A percentile compares a stretch with the other conserved stretches of the same genome.
These are phyloP conservation scores for Trypanosoma scelopori DNA, from an alignment of 208 protist genomes.

Conservation along the genomic window DNA sequence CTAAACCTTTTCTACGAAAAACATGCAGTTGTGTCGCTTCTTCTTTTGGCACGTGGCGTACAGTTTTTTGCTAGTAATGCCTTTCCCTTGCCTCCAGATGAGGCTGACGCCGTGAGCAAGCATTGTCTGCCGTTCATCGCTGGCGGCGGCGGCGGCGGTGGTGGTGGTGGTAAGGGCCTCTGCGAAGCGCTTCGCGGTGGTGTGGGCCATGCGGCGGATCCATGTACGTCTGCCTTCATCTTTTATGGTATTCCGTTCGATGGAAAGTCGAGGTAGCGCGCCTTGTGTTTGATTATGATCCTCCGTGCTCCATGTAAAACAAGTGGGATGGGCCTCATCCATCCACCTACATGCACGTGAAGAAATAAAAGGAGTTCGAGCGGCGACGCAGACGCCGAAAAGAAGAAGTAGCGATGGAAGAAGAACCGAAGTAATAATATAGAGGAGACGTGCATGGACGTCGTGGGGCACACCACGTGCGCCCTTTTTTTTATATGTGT, in stretches of 20 bases:
- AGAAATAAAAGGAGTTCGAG: too few relatives aligned
- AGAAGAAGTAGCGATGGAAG: too few relatives aligned
- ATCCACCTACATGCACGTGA: too few relatives aligned
- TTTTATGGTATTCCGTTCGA: constrained; percentile 23
- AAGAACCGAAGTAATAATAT: too few relatives aligned
- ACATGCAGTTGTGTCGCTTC: constrained; percentile 42
- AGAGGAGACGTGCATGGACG: too few relatives aligned
- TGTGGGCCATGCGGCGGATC: background rate
- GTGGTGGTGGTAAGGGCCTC: constrained; percentile 29
- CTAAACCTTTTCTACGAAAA: constrained; percentile 23
- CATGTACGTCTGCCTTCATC: constrained; percentile 8
- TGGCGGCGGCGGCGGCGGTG: constrained; percentile 31
- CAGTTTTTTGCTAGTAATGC: constrained; percentile 49
- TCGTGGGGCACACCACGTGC: background rate
- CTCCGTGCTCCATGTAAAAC: constrained; percentile 5
- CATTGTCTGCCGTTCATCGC: constrained; percentile 35
- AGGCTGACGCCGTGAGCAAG: constrained; percentile 38
- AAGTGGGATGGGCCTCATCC: too few relatives aligned
- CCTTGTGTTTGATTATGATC: background rate
- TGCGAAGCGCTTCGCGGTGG: constrained; percentile 13
- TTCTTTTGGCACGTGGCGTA: constrained; percentile 71
- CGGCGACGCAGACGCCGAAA: too few relatives aligned
- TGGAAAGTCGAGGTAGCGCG: constrained; percentile 21
- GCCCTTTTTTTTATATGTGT: constrained; percentile 17
- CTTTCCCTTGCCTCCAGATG: constrained; percentile 41